Evolutionary conservation across 169 alveolate genomes (phyloP).

Genomic region (Plasmodium cynomolgi): DNA sequence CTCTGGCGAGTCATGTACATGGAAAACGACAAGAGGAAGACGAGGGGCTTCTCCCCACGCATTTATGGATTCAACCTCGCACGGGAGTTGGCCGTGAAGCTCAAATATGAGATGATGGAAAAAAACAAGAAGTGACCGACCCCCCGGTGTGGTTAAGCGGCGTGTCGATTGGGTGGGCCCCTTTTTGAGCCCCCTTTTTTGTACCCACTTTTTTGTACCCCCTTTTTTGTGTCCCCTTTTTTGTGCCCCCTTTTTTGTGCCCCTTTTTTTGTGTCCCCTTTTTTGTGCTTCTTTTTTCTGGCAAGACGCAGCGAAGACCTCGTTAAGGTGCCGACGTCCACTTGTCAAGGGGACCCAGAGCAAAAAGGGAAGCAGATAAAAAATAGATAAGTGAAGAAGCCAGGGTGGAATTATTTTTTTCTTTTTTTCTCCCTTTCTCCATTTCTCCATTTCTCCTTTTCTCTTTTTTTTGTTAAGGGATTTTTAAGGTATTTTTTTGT

Average conservation of each 20-base stretch:
- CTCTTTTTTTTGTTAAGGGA: neutral
- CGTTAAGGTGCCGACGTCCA: neutral
- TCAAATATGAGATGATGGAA: conserved; percentile 66
- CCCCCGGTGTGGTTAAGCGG: neutral
- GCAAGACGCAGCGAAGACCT: neutral
- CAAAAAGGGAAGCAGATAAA: neutral
- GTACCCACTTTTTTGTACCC: neutral
- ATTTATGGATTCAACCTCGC: conserved; percentile 69
- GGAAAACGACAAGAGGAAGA: conserved; percentile 70
- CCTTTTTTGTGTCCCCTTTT: neutral
- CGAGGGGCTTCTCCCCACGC: conserved; percentile 69
- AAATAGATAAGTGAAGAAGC: neutral
- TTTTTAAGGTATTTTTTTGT: neutral
- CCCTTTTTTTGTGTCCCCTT: neutral
- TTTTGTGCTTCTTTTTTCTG: neutral
- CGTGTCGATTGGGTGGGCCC: neutral
- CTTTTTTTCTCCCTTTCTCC: neutral
- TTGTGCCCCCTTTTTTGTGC: neutral
- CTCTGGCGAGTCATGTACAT: conserved; percentile 73
- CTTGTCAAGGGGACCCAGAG: neutral
- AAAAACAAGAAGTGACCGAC: conserved; percentile 42
- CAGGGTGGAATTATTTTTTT: neutral
- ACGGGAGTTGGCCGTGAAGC: conserved; percentile 63
- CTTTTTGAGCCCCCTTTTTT: neutral
- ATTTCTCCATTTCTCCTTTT: neutral